phyloP scores from a whole-genome alignment of 2,329 filamentous ascomycete genomes.

The Talaromyces pinophilus region DNA sequence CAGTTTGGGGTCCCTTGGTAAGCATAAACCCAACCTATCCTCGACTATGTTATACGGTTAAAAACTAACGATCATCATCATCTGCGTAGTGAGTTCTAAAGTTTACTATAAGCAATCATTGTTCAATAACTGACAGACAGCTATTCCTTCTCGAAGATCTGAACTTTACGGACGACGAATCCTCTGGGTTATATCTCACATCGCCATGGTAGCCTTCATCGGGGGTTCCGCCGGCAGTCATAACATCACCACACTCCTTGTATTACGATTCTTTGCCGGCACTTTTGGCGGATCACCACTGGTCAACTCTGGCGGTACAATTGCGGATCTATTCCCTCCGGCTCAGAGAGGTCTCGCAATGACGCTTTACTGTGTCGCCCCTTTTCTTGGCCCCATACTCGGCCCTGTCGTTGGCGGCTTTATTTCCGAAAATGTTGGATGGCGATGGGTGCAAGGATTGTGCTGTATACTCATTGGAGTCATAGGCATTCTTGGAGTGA shows the following conservation, averaged over 20 bases:
- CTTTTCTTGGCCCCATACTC: conserved; percentile 51
- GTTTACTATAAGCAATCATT: background rate
- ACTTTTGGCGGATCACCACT: conserved; percentile 47
- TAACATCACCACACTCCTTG: conserved; percentile 59
- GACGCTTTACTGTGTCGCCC: conserved; percentile 45
- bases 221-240: conserved; percentile 58
- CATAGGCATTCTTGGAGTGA: conserved; percentile 43
- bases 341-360: conserved; percentile 46
- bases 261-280: conserved; percentile 60
- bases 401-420: conserved; percentile 58
- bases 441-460: conserved; percentile 48
- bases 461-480: conserved; percentile 49
- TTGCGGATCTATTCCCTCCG: conserved; percentile 50
- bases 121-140: background rate
- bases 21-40: background rate
- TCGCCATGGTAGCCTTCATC: conserved; percentile 59
- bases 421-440: conserved; percentile 47
- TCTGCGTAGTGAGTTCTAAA: background rate
- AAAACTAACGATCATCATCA: background rate
- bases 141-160: background rate
- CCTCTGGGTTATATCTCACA: conserved; percentile 61
- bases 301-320: conserved; percentile 51
- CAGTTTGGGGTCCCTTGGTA: conserved; percentile 35
- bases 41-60: background rate
- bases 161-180: conserved; percentile 40